Conservation (phyloP, 768 basidiomycete species). For the Boletus edulis region DNA sequence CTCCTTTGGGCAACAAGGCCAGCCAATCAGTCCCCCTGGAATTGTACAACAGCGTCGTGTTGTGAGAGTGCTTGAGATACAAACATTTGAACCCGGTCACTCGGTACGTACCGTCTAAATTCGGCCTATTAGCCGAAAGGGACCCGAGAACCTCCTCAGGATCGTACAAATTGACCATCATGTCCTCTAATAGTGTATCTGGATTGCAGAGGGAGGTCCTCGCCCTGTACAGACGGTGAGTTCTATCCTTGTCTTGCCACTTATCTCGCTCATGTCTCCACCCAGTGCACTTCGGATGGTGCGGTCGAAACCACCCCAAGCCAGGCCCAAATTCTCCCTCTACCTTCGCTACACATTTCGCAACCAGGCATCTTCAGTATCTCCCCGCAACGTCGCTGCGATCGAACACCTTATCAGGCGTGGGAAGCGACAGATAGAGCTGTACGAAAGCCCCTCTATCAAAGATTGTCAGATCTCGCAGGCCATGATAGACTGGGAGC, state of each 20-base stretch:
- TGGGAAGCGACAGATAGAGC: slow-evolving; percentile 63
- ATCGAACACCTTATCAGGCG: slow-evolving; percentile 78
- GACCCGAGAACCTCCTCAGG: neutral
- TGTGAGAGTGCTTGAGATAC: too few relatives aligned
- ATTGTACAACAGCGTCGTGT: too few relatives aligned
- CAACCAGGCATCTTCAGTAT: slow-evolving; percentile 55
- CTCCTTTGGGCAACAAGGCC: too few relatives aligned
- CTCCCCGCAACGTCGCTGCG: slow-evolving; percentile 62
- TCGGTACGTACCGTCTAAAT: neutral
- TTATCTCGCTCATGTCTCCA: slow-evolving; percentile 5
- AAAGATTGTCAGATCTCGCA: slow-evolving; percentile 74
- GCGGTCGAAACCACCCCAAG: slow-evolving; percentile 56
- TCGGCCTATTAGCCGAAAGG: slow-evolving; percentile 18
- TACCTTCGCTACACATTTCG: slow-evolving; percentile 70
- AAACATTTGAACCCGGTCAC: too few relatives aligned
- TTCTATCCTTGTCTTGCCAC: neutral
- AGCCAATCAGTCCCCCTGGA: too few relatives aligned
- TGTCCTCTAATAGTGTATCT: slow-evolving; percentile 33
- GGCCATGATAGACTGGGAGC: slow-evolving; percentile 68
- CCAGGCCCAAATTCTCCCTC: slow-evolving; percentile 64
- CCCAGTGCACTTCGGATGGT: slow-evolving; percentile 75
- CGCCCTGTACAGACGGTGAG: slow-evolving; percentile 54
- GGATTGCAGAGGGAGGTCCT: slow-evolving; percentile 55
- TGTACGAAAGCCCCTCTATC: slow-evolving; percentile 63
- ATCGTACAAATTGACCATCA: slow-evolving; percentile 2